Conservation (phyloP, 148 eudicot genomes). For the Amaranthus hypochondriacus region DNA sequence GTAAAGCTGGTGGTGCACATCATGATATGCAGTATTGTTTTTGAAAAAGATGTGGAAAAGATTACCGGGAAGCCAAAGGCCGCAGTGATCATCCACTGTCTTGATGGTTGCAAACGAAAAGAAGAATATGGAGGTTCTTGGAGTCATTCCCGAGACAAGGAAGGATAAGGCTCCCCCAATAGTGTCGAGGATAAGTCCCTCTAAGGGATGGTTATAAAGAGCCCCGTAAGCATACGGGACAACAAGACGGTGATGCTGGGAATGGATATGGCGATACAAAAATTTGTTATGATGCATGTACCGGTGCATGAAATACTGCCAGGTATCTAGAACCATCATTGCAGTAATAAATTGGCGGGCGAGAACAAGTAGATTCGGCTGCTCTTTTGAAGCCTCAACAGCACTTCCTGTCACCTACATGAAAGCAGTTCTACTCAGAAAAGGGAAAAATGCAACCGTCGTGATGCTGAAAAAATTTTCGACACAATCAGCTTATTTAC, state of each 20-base stretch:
- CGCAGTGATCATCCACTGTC: constrained; percentile 92
- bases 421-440: constrained; percentile 12
- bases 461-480: neutral
- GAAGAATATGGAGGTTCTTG: constrained; percentile 69
- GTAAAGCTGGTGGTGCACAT: constrained; percentile 89
- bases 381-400: constrained; percentile 23
- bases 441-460: neutral
- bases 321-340: constrained; percentile 78
- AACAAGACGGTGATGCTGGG: constrained; percentile 80
- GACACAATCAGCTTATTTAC: neutral
- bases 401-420: constrained; percentile 62
- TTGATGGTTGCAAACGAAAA: constrained; percentile 84
- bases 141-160: constrained; percentile 75
- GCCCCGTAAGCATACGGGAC: constrained; percentile 89
- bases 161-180: constrained; percentile 66
- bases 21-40: constrained; percentile 88
- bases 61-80: constrained; percentile 85
- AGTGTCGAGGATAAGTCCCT: constrained; percentile 68
- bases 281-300: constrained; percentile 91
- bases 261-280: constrained; percentile 68
- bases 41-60: constrained; percentile 64
- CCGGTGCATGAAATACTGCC: constrained; percentile 95
- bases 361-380: constrained; percentile 31
- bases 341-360: constrained; percentile 52
- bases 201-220: constrained; percentile 71